Base-by-base conservation (phyloP, 73 alveolate genomes). In the Durusdinium trenchii region DNA sequence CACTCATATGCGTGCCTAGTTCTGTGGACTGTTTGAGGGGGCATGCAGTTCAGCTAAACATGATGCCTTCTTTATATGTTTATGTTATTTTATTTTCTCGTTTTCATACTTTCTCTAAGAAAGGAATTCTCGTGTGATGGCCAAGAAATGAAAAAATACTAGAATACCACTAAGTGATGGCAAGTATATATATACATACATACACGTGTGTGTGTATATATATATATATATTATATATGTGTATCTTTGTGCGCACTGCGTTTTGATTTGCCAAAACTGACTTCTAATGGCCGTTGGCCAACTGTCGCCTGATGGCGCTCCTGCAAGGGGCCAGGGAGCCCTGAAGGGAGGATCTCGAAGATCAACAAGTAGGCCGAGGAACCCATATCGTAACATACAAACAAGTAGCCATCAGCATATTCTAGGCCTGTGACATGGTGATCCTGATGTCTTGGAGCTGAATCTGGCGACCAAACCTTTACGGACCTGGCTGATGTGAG, bases 361-460 rank as follows among this genome's bases (percentile, higher is more conserved):
- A 79, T 79, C 90, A 47, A 9, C 47, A 79, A 18, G n/a, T 45
- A 50, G 48, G 91, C 46, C 35, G 91, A 47, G 69, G 46, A 64
- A 26, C 35, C 91, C 91, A 81, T 32, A 30, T 47, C 35, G 71
- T 26, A 81, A 36, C 91, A 81, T 67, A 81, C 91, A 35, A 81
- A 81, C 91, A 81, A n/a, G 71, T 81, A 32, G 9, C 71, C 91
- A 47, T 81, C 91, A 14, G 91, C 91, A 81, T 81, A 48, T 4
- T 64, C 91, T 30, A 81, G 67, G 14, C 91, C 91, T 0, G 18
- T 32, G 50, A 50, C 91, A 7, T 81, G 91, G 46, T 40, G 61
- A n/a, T n/a, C n/a, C n/a, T n/a, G n/a, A n/a, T n/a, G n/a, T n/a
- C n/a, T n/a, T 67, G 7, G 47, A 3, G 71, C 47, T 3, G 69